phyloP scores from a whole-genome alignment of 495 filamentous ascomycete species.

The Pyronema domesticum region DNA sequence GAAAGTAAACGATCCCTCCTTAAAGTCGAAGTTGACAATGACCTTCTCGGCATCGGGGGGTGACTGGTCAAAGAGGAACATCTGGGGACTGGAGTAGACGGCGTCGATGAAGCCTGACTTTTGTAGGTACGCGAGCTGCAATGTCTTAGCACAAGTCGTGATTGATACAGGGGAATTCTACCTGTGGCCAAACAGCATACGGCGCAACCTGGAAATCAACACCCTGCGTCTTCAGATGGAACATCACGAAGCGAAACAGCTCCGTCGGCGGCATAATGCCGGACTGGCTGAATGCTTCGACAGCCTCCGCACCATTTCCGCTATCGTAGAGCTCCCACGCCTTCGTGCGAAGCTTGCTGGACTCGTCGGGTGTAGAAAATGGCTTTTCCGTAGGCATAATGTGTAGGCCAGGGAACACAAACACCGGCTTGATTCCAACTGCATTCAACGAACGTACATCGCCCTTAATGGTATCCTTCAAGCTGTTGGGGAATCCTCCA shows the following conservation, averaged over 20 bases:
- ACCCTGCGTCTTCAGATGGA: constrained; percentile 46
- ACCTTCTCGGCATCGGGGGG: constrained; percentile 51
- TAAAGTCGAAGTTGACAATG: constrained; percentile 60
- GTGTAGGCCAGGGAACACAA: constrained; percentile 78
- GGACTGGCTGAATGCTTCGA: constrained; percentile 62
- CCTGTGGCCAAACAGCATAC: constrained; percentile 79
- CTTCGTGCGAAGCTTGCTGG: constrained; percentile 12
- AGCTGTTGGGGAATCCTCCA: constrained; percentile 68
- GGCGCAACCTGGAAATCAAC: constrained; percentile 75
- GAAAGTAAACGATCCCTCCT: constrained; percentile 45
- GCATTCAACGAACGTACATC: constrained; percentile 53
- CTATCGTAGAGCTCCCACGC: constrained; percentile 83
- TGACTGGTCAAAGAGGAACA: constrained; percentile 46
- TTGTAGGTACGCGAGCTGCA: constrained; percentile 65
- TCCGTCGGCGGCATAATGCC: constrained; percentile 40
- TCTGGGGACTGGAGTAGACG: constrained; percentile 70
- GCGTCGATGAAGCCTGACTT: constrained; percentile 54
- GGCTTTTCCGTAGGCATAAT: constrained; percentile 40
- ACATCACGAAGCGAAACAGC: constrained; percentile 57
- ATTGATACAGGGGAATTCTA: constrained; percentile 26
- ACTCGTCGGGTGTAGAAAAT: constrained; percentile 28
- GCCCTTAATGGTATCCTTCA: constrained; percentile 49
- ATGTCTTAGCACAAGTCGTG: neutral
- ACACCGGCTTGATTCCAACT: constrained; percentile 48
- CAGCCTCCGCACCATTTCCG: constrained; percentile 57